These are phyloP conservation scores for Huntiella abstrusa DNA, from an alignment of 2,329 filamentous ascomycete genomes.

Conservation along the genomic window DNA sequence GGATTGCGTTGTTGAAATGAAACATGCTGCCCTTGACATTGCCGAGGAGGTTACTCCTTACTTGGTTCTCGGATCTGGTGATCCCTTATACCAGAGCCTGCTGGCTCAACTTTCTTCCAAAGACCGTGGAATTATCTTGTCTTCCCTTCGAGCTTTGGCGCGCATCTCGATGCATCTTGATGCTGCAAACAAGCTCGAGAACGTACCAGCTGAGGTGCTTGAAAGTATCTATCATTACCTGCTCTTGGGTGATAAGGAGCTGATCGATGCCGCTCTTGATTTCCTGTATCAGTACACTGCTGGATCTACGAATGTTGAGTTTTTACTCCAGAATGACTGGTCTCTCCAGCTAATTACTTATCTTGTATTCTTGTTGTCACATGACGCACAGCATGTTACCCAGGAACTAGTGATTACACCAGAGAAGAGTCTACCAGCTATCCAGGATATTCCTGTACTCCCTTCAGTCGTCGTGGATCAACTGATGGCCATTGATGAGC, in stretches of 20 bases:
- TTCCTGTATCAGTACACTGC: conserved; percentile 94
- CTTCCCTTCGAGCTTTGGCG: conserved; percentile 60
- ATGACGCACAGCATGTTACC: conserved; percentile 33
- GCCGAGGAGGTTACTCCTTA: conserved; percentile 78
- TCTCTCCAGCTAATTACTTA: conserved; percentile 10
- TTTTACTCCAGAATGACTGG: conserved; percentile 29
- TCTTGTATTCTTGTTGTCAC: conserved; percentile 58
- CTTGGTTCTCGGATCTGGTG: conserved; percentile 49
- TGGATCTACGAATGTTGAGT: conserved; percentile 64
- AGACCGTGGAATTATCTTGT: conserved; percentile 69
- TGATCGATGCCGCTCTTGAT: conserved; percentile 74
- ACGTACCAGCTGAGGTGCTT: conserved; percentile 47
- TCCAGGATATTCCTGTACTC: conserved; percentile 44
- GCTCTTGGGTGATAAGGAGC: conserved; percentile 71
- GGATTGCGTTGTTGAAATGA: conserved; percentile 60
- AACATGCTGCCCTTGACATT: conserved; percentile 80
- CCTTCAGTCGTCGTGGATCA: conserved; percentile 56
- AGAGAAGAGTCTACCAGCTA: conserved; percentile 36
- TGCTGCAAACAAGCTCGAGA: conserved; percentile 55
- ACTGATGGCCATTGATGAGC: conserved; percentile 60
- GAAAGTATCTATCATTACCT: conserved; percentile 55
- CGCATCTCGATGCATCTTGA: conserved; percentile 78
- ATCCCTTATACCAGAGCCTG: conserved; percentile 64
- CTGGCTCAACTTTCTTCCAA: conserved; percentile 43
- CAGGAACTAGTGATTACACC: conserved; percentile 39